Evolutionary conservation across 1,139 yeast genomes (phyloP).

Genomic region (Torulaspora pretoriensis): DNA sequence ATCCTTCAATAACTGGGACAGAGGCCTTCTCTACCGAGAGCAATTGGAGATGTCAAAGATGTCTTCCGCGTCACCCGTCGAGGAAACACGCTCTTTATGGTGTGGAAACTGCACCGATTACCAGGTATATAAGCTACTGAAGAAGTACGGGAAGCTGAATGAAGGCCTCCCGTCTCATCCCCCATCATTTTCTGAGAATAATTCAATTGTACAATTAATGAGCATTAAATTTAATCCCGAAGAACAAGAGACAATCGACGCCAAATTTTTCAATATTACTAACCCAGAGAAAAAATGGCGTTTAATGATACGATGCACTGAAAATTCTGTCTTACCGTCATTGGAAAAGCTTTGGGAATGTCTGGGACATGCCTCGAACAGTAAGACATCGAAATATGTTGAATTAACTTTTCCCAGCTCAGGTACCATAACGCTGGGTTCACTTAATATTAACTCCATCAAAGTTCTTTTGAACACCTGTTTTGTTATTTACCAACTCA

Average conservation of each 20-base stretch:
- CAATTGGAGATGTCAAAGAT: slow-evolving; percentile 74
- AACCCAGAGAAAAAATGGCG: slow-evolving; percentile 41
- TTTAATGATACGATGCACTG: slow-evolving; percentile 44
- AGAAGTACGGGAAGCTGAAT: slow-evolving; percentile 12
- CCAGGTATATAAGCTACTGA: slow-evolving; percentile 33
- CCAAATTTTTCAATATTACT: slow-evolving; percentile 30
- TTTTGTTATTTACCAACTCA: slow-evolving; percentile 34
- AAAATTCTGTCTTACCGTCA: slow-evolving; percentile 43
- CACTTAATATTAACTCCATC: slow-evolving; percentile 44
- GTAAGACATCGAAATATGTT: slow-evolving; percentile 1
- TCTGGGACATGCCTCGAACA: slow-evolving; percentile 2
- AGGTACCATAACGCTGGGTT: slow-evolving; percentile 73
- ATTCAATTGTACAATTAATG: slow-evolving; percentile 46
- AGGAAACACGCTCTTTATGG: slow-evolving; percentile 53
- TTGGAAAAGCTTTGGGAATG: slow-evolving; percentile 19
- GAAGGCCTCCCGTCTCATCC: slow-evolving; percentile 26
- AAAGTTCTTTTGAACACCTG: slow-evolving; percentile 60
- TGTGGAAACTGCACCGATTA: slow-evolving; percentile 69
- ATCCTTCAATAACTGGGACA: slow-evolving; percentile 58
- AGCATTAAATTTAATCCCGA: slow-evolving; percentile 17
- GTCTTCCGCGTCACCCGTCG: slow-evolving; percentile 70
- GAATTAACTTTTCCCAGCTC: slow-evolving; percentile 75
- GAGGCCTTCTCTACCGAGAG: slow-evolving; percentile 68
- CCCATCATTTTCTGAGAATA: slow-evolving; percentile 48
- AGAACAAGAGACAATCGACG: slow-evolving; percentile 25